phyloP scores from a whole-genome alignment of 2,329 filamentous ascomycete species.

The Aureobasidium melanogenum region DNA sequence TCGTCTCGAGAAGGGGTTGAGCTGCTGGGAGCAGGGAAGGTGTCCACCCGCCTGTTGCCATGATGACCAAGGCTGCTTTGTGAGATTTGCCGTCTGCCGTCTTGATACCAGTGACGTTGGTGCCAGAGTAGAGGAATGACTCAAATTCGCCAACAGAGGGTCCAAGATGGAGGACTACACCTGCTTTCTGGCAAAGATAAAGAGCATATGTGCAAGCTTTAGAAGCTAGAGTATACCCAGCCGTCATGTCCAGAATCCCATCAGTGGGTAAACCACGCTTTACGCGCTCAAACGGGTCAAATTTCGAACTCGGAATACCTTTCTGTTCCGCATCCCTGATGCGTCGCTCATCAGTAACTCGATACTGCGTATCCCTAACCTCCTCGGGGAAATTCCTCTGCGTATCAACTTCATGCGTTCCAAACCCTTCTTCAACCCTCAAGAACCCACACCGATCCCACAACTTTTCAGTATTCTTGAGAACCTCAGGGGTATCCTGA shows the following conservation, averaged over 20 bases:
- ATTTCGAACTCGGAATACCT: background rate
- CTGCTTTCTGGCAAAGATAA: background rate
- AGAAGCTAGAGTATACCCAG: background rate
- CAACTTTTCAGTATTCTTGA: constrained; percentile 13
- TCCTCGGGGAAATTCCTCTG: constrained; percentile 19
- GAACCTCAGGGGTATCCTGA: background rate
- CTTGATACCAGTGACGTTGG: background rate
- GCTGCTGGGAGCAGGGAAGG: constrained; percentile 17
- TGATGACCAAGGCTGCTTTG: constrained; percentile 19
- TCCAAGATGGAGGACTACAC: background rate
- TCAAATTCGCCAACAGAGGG: background rate
- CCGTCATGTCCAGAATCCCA: constrained; percentile 10
- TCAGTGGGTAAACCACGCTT: background rate
- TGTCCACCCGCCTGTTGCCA: constrained; percentile 24
- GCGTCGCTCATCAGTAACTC: constrained; percentile 15
- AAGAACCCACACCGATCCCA: constrained; percentile 22
- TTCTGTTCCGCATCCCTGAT: background rate
- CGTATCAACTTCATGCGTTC: constrained; percentile 17
- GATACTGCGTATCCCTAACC: constrained; percentile 22
- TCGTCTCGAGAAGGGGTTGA: constrained; percentile 37
- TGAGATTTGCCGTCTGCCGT: background rate
- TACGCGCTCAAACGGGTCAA: constrained; percentile 1
- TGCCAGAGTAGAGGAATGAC: background rate
- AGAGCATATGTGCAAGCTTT: constrained; percentile 10
- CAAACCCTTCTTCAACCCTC: constrained; percentile 15